Conservation (phyloP, 306 rosid species). For the Lathyrus sativus region DNA sequence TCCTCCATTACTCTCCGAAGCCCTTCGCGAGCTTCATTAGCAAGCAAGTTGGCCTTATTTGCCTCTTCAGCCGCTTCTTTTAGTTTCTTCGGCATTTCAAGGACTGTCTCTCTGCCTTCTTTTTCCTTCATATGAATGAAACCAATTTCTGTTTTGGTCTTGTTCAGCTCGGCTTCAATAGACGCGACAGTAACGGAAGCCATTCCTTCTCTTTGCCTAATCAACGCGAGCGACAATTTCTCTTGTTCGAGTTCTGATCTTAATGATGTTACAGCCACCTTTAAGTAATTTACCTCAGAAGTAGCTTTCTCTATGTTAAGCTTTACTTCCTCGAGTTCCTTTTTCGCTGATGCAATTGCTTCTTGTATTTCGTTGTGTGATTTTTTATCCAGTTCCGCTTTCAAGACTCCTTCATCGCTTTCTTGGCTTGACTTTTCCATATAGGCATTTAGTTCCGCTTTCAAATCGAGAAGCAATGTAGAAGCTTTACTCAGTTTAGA, state of each 20-base stretch:
- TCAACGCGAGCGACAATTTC: slow-evolving; percentile 61
- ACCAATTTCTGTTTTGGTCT: slow-evolving; percentile 64
- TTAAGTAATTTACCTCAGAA: slow-evolving; percentile 69
- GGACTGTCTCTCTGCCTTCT: slow-evolving; percentile 65
- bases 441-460: slow-evolving; percentile 75
- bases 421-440: slow-evolving; percentile 63
- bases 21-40: slow-evolving; percentile 63
- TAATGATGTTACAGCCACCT: slow-evolving; percentile 68
- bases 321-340: slow-evolving; percentile 82
- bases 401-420: slow-evolving; percentile 39
- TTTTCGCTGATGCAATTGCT: slow-evolving; percentile 79
- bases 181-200: slow-evolving; percentile 84
- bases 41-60: slow-evolving; percentile 64
- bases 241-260: slow-evolving; percentile 72
- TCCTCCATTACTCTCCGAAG: slow-evolving; percentile 69
- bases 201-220: slow-evolving; percentile 90
- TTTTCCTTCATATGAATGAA: slow-evolving; percentile 70
- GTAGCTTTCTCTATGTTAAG: slow-evolving; percentile 75
- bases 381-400: slow-evolving; percentile 54
- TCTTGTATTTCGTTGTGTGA: slow-evolving; percentile 61
- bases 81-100: slow-evolving; percentile 68
- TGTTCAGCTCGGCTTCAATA: slow-evolving; percentile 84
- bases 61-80: slow-evolving; percentile 76
- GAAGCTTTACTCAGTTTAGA: slow-evolving; percentile 68
- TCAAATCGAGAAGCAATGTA: slow-evolving; percentile 62